Evolutionary conservation across 495 filamentous ascomycete species (phyloP).

Genomic region (Tuber microsphaerosporum): DNA sequence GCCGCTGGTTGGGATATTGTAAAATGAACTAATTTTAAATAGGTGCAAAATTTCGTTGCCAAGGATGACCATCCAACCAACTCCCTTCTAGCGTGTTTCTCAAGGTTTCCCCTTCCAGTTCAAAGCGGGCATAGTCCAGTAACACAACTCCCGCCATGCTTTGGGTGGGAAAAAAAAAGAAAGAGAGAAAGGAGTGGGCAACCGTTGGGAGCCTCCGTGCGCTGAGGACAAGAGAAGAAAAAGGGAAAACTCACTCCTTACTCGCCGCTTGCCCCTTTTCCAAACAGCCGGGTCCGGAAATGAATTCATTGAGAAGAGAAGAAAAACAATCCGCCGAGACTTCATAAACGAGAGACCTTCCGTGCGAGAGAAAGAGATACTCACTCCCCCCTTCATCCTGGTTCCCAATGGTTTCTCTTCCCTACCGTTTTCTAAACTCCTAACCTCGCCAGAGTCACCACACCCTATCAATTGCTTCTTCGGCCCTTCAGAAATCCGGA

Average conservation of each 20-base stretch:
- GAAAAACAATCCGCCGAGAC: conserved; percentile 19
- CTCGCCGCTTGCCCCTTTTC: conserved; percentile 27
- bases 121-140: conserved; percentile 28
- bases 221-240: conserved; percentile 11
- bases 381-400: conserved; percentile 17
- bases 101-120: conserved; percentile 7
- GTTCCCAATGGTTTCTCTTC: conserved; percentile 20
- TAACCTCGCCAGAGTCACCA: conserved; percentile 14
- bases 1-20: conserved; percentile 33
- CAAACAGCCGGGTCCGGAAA: conserved; percentile 34
- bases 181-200: conserved; percentile 8
- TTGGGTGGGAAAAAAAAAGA: background rate
- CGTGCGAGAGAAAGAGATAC: background rate
- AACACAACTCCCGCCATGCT: conserved; percentile 34
- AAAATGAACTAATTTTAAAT: conserved; percentile 42
- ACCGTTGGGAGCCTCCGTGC: conserved; percentile 25
- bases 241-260: conserved; percentile 4
- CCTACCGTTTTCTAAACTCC: conserved; percentile 8
- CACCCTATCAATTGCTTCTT: background rate
- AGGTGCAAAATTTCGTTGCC: conserved; percentile 22
- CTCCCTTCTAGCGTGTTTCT: conserved; percentile 23
- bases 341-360: background rate
- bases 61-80: conserved; percentile 28
- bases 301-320: conserved; percentile 16
- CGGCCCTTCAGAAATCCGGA: conserved; percentile 28